Base-by-base conservation (phyloP, 2,329 filamentous ascomycete genomes). In the Fusarium xylarioides region DNA sequence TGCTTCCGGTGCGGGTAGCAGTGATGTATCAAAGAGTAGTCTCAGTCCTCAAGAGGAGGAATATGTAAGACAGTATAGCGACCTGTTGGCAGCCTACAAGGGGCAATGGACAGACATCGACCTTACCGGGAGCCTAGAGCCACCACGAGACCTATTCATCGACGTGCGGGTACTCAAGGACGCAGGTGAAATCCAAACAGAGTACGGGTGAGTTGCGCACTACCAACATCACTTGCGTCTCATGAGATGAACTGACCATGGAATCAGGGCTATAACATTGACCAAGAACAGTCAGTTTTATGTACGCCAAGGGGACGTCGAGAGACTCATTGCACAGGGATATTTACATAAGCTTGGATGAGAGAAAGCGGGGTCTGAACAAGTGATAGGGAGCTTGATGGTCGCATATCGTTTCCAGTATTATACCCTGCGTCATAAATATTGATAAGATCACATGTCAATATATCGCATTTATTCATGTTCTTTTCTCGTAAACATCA, bases 201-300 rank as follows among this genome's bases (percentile, higher is more conserved):
- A 99, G 86, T 99, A 99, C 80, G 96, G 96, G 93, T 97, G 87
- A 82, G 91, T 85, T 26, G 35, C 16, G 50, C 35, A n/a, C 49
- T 26, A 43, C 26, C 23, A 38, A 37, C 57, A n/a, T 57, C 23
- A 19, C 21, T 30, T 38, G 26, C 38, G 37, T 53, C 52, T 21
- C 26, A 38, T 43, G 49, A 38, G 21, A 28, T 49, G 28, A 38
- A 55, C 77, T 81, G 43, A 80, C 67, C 32, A 34, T 32, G 18
- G 16, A 43, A 80, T 74, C 76, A 97, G 95, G 21, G 93, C 95
- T 18, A 98, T 99, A 78, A 98, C 93, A 68, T 88, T 99, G 85
- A 97, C 95, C 42, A 98, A 97, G 83, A 98, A 99, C 83, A 98
- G 95, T 79, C 96, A 99, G 80, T 97, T 99, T 80, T 98, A 97